phyloP scores from a whole-genome alignment of 2,329 filamentous ascomycete species.

The Exutisphaerella laricina region DNA sequence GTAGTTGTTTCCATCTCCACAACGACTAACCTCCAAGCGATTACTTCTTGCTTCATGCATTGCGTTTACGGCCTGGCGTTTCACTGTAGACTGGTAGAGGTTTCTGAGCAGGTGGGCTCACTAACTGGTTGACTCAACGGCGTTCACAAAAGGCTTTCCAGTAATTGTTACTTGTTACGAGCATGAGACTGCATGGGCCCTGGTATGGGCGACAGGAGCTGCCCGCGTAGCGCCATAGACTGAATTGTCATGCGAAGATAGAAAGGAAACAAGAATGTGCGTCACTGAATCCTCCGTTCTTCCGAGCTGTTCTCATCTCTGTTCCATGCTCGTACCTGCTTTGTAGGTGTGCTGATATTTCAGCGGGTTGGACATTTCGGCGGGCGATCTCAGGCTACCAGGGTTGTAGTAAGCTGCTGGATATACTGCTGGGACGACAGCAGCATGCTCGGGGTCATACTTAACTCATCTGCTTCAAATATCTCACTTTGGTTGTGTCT shows the following conservation, averaged over 20 bases:
- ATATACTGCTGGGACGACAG: neutral
- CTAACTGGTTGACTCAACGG: neutral
- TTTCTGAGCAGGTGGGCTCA: no score
- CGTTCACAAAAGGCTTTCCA: conserved; percentile 5
- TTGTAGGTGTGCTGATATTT: no score
- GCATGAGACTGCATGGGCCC: conserved; percentile 14
- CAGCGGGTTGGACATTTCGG: no score
- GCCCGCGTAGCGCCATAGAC: conserved; percentile 5
- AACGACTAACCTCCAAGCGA: conserved; percentile 6
- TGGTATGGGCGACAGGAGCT: conserved; percentile 7
- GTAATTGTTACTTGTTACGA: neutral
- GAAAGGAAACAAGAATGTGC: conserved; percentile 2
- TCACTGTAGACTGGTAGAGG: conserved; percentile 12
- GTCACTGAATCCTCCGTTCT: no score
- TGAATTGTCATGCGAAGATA: conserved; percentile 5
- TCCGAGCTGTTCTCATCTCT: no score
- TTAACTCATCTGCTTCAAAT: no score
- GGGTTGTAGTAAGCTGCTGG: no score
- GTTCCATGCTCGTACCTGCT: no score
- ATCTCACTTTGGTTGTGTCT: no score
- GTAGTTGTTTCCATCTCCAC: conserved; percentile 33
- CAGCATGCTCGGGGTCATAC: neutral
- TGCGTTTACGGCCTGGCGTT: conserved; percentile 19
- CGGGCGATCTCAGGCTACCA: no score
- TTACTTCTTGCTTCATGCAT: conserved; percentile 13